Evolutionary conservation across 306 rosid genomes (phyloP).

Genomic region (Purshia tridentata): DNA sequence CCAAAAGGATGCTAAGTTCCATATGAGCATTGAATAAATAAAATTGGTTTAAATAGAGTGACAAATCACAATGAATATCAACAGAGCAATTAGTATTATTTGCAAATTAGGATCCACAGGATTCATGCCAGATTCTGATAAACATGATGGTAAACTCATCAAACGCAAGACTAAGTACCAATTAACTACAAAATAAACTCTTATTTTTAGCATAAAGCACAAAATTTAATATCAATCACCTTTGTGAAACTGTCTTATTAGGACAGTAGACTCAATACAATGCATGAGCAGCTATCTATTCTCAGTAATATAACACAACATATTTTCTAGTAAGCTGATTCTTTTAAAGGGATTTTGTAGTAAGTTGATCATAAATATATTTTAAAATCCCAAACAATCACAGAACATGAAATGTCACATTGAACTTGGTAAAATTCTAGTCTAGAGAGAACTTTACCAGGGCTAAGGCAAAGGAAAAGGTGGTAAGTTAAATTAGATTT

Average conservation of each 20-base stretch:
- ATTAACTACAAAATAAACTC: neutral
- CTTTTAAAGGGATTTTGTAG: neutral
- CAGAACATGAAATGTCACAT: neutral
- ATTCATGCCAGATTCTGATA: neutral
- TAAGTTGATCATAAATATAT: neutral
- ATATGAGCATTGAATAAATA: too few species aligned
- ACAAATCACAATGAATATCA: neutral
- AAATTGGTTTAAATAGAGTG: neutral
- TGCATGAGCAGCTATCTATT: neutral
- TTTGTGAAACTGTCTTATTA: neutral
- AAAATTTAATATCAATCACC: neutral
- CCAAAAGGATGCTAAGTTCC: too few species aligned
- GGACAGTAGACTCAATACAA: neutral
- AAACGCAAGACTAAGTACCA: neutral
- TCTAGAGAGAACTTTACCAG: slow-evolving; percentile 49
- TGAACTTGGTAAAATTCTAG: neutral
- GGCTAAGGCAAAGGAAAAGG: slow-evolving; percentile 88
- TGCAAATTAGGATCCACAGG: neutral
- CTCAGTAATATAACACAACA: neutral
- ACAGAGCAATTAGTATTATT: neutral
- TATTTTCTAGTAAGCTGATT: neutral
- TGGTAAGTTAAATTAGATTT: slow-evolving; percentile 82
- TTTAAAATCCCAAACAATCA: slow-evolving; percentile 10
- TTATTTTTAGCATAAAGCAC: neutral
- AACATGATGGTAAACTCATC: neutral